Base-by-base conservation (phyloP, 768 basidiomycete genomes). In the Mycena vitilis region DNA sequence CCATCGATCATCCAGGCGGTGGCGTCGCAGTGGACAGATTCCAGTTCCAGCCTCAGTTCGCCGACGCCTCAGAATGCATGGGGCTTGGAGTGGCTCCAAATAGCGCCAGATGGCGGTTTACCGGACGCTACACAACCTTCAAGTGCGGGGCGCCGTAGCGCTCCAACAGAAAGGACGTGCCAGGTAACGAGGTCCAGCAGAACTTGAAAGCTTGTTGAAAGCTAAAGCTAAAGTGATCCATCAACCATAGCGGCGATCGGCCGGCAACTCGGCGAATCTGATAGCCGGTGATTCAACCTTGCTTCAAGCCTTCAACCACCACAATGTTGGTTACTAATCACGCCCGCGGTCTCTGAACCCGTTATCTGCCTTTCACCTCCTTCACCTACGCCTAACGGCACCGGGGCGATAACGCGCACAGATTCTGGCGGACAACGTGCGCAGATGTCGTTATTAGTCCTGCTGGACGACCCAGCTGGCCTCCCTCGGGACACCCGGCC, bases 1-100 rank as follows among this genome's bases (percentile, higher is more conserved):
- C 4, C 9, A 59, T 60, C 48, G 51, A 40, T 52, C 40, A 60
- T 48, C 60, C 58, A 60, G 60, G 48, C 40, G 48, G 60, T 61
- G 60, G 60, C 60, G 60, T 42, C 30, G 23, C 34, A 25, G 60
- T 22, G 25, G 5, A 22, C 49, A 38, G n/a, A 23, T 25, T 40
- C 60, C 22, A 51, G 34, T 47, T 59, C 36, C 5, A 30, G 30
- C 30, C 2, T 30, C 3, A 30, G 30, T 30, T 30, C 30, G 30
- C 30, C 30, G 30, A 30, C 30, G 30, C 30, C 30, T 30, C 30
- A 30, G 30, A 30, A 30, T 30, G 30, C 30, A 30, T 30, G 5
- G 30, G 5, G 30, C 30, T 30, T 30, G 30, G 30, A 30, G 30
- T 5, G 30, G 30, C 30, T 30, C 30, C 30, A 30, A 30, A 30